Conservation (phyloP, 352 stramenopile species). For the Phytophthora podocarpi region DNA sequence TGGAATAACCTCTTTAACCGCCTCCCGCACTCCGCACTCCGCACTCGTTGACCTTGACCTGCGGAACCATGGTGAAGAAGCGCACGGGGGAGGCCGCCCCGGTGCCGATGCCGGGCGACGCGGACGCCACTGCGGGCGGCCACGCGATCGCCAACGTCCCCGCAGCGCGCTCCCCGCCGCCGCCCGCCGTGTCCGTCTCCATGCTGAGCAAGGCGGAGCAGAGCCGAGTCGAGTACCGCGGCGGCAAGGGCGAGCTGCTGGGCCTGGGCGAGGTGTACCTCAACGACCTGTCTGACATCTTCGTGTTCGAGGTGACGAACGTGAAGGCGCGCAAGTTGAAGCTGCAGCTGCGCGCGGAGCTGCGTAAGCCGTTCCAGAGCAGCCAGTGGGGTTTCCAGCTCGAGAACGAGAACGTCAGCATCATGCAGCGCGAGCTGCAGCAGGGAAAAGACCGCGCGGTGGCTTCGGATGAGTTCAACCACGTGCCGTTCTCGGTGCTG, state of each 20-base stretch:
- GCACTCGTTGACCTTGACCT: slow-evolving; percentile 11
- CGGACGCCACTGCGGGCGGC: neutral
- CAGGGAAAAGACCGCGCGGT: slow-evolving; percentile 32
- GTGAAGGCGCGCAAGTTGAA: slow-evolving; percentile 51
- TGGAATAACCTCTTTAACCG: slow-evolving; percentile 1
- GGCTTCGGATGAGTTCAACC: slow-evolving; percentile 72
- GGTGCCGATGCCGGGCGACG: slow-evolving; percentile 13
- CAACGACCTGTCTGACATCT: slow-evolving; percentile 86
- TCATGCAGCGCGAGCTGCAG: slow-evolving; percentile 50
- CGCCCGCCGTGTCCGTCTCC: slow-evolving; percentile 46
- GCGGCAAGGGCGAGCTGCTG: slow-evolving; percentile 60
- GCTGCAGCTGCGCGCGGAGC: slow-evolving; percentile 71
- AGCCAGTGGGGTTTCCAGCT: slow-evolving; percentile 86
- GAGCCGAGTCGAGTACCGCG: slow-evolving; percentile 52
- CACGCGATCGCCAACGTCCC: neutral
- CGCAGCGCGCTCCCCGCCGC: slow-evolving; percentile 15
- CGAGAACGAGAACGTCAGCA: slow-evolving; percentile 86
- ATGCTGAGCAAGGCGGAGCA: slow-evolving; percentile 73
- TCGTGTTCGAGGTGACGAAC: slow-evolving; percentile 83
- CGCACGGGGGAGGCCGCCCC: slow-evolving; percentile 27
- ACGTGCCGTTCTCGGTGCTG: slow-evolving; percentile 74
- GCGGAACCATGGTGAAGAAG: slow-evolving; percentile 51
- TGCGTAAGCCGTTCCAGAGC: slow-evolving; percentile 82
- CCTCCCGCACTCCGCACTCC: slow-evolving; percentile 5
- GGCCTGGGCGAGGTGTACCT: slow-evolving; percentile 85